Base-by-base conservation (phyloP, 2,329 filamentous ascomycete species). In the Plenodomus biglobosus region DNA sequence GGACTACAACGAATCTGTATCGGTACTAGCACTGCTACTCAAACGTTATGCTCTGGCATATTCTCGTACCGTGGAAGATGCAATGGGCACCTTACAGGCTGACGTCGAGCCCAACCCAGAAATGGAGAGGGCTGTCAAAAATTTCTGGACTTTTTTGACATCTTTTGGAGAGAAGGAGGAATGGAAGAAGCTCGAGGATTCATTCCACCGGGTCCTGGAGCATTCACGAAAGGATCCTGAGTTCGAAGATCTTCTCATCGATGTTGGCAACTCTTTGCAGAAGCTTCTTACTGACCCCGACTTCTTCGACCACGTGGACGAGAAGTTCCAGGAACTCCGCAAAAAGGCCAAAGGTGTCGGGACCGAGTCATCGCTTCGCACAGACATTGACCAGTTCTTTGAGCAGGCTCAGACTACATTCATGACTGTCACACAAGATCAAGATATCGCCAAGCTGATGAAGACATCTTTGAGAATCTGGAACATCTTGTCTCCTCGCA, bases 1-100 rank as follows among this genome's bases (percentile, higher is more conserved):
- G 7, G 90, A 96, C 68, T 97, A 97, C 68, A 85, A 87, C 0
- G 85, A 92, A 40, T 96, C 92, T 0, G 90, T 96, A 0, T 90
- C 88, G 1, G 90, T 85, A 0, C 72, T 97, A 24, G 83, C 88
- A 0, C 73, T 85, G 7, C 78, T 97, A 5, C 79, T 96, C 47
- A 84, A 90, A 64, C 83, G 86, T 36, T 96, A 95, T 69, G 86
- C 88, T 8, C 76, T 84, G 53, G 78, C 85, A 8, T 96, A 96
- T 68, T 89, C 90, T 0, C 83, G 85, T 30, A 86, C 85, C 0
- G 81, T 85, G 0, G 81, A 86, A 44, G 82, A 90, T 40, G 81
- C 89, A 0, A 77, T 85, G 2, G 78, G 83, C 19, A 81, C 83
- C 1, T 81, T 86, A 0, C 82, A 88, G 54, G 82, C 87, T 35